These are phyloP conservation scores for Incumbomyces delicatus DNA, from an alignment of 2,329 filamentous ascomycete species.

Conservation along the genomic window DNA sequence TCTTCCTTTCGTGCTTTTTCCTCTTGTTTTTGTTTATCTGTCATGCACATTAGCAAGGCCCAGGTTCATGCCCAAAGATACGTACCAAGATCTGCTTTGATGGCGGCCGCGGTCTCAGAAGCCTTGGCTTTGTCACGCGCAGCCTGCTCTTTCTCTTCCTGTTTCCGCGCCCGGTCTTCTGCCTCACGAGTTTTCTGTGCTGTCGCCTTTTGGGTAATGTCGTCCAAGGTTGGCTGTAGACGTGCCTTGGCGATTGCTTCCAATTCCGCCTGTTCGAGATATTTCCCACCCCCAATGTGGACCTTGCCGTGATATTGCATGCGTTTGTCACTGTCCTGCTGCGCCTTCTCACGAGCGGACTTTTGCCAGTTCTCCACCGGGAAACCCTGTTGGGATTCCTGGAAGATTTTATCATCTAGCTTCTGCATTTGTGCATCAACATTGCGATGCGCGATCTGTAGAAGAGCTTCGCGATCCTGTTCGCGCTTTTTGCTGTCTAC, in stretches of 20 bases:
- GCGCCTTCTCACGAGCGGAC: slow-evolving; percentile 61
- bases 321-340: slow-evolving; percentile 53
- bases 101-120: slow-evolving; percentile 27
- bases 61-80: not conserved
- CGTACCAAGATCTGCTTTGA: slow-evolving; percentile 36
- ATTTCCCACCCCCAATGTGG: slow-evolving; percentile 71
- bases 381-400: slow-evolving; percentile 27
- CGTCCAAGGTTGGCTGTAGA: slow-evolving; percentile 74
- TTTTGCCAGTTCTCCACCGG: slow-evolving; percentile 69
- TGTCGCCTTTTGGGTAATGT: slow-evolving; percentile 72
- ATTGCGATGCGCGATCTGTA: slow-evolving; percentile 74
- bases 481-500: slow-evolving; percentile 66
- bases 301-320: slow-evolving; percentile 48
- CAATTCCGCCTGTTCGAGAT: slow-evolving; percentile 67
- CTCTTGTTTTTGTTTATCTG: slow-evolving; percentile 19
- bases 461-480: slow-evolving; percentile 62
- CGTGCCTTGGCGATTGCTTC: slow-evolving; percentile 67
- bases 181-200: slow-evolving; percentile 58
- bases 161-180: slow-evolving; percentile 53
- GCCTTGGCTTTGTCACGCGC: slow-evolving; percentile 32
- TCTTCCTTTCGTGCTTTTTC: slow-evolving; percentile 14
- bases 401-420: slow-evolving; percentile 56
- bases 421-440: slow-evolving; percentile 68
- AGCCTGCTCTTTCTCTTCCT: slow-evolving; percentile 53
- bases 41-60: slow-evolving; percentile 2